Evolutionary conservation across 2,329 filamentous ascomycete species (phyloP), one percentile per base, ranked within the genome.

Genomic region (Alternaria burnsii): DNA sequence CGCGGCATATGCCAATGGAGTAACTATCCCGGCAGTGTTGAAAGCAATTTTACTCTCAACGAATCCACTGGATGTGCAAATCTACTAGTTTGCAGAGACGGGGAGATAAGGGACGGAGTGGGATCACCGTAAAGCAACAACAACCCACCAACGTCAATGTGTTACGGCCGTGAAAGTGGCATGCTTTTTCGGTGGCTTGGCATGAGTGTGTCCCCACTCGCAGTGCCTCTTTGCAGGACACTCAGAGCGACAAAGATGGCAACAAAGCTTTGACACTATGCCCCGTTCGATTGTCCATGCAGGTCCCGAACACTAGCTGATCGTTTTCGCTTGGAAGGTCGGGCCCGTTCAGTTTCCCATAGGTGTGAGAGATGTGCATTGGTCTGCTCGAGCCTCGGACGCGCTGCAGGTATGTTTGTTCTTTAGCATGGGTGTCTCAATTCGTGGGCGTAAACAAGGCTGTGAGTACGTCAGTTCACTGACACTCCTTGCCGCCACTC

Each of bases 341-440:
- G 52, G 30, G 44, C 42, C 30, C 42, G 20, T 56, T 26, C 30
- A 32, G 38, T 18, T 32, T 18, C 16, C 26, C n/a, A 40, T 44
- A 46, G 22, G 12, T 43, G 38, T 24, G 32, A 38, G 24, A 44
- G 47, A 34, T 36, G 20, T 22, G 22, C 32, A 34, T 20, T 14
- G 52, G 55, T 56, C 30, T 44, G 28, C 52, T 34, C 32, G 32
- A 50, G n/a, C 44, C 38, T 18, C 46, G 24, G 52, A 40, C 5
- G 9, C 22, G n/a, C 46, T 54, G 50, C 55, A 40, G n/a, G 34
- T 59, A 41, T 38, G 40, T 59, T 59, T 50, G 52, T 55, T 59
- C 57, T 59, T 59, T 32, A 26, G 32, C 44, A 55, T 52, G 38
- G 52, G n/a, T 28, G 34, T 40, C 22, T 26, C 20, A 42, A 16